phyloP scores from a whole-genome alignment of 306 rosid species.

The Glycine tomentella region DNA sequence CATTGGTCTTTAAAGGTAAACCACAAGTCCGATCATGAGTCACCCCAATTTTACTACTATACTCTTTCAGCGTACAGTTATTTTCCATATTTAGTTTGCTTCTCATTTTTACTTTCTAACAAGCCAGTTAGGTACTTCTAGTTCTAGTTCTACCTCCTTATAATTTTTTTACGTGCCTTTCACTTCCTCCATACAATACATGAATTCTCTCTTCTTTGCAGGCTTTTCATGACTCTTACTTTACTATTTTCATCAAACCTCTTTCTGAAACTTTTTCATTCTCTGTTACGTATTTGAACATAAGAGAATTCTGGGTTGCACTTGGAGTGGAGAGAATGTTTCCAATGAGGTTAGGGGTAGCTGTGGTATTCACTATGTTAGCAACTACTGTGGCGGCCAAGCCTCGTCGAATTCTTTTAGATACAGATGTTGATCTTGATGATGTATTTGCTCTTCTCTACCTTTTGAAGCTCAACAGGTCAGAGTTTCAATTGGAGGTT shows the following conservation, averaged over 20 bases:
- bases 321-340: constrained; percentile 43
- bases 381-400: constrained; percentile 53
- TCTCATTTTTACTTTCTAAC: constrained; percentile 17
- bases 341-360: constrained; percentile 54
- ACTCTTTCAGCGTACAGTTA: neutral
- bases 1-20: constrained; percentile 34
- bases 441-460: constrained; percentile 85
- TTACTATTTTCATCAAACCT: neutral
- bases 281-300: constrained; percentile 34
- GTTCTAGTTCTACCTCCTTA: neutral
- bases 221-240: constrained; percentile 33
- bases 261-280: neutral
- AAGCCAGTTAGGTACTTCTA: neutral
- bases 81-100: neutral
- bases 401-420: constrained; percentile 81
- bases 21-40: constrained; percentile 40
- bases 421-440: constrained; percentile 87
- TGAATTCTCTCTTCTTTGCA: constrained; percentile 40
- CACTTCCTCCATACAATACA: constrained; percentile 4
- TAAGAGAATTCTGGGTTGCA: constrained; percentile 43
- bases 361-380: constrained; percentile 38
- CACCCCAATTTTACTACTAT: constrained; percentile 18
- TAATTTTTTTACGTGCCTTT: constrained; percentile 33
- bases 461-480: constrained; percentile 87
- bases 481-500: constrained; percentile 88